A percentile compares a stretch with the other conserved stretches of the same genome.
Conservation (phyloP, 1,284 basidiomycete species). For the Apiotrichum veenhuisii region DNA sequence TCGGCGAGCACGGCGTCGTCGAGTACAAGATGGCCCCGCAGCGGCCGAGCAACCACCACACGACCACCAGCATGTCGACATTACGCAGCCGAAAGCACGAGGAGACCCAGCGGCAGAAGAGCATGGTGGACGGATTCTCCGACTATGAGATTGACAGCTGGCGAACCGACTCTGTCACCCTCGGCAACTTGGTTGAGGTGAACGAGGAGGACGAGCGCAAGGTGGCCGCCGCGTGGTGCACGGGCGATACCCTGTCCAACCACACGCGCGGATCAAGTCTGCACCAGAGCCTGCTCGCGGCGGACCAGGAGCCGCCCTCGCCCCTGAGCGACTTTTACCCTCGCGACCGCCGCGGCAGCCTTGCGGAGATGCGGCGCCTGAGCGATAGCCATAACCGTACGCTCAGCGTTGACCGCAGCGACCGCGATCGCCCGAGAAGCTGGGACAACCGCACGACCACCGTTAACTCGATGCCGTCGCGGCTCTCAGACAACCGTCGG, state of each 20-base stretch:
- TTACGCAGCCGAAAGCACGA: slow-evolving; percentile 40
- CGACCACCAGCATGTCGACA: slow-evolving; percentile 25
- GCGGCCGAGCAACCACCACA: not conserved
- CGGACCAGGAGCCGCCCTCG: not conserved
- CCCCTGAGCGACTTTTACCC: slow-evolving; percentile 1
- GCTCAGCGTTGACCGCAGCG: not conserved
- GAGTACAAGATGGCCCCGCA: slow-evolving; percentile 21
- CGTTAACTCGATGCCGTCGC: too few species aligned
- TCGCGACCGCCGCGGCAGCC: not conserved
- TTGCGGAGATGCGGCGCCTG: too few species aligned
- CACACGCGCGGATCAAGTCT: slow-evolving; percentile 17
- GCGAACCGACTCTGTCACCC: slow-evolving; percentile 33
- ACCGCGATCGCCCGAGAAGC: too few species aligned
- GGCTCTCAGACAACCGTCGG: not conserved
- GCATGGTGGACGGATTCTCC: slow-evolving; percentile 46
- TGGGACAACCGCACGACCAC: too few species aligned
- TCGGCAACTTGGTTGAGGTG: slow-evolving; percentile 32
- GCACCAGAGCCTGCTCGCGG: slow-evolving; percentile 7
- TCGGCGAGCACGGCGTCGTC: slow-evolving; percentile 37
- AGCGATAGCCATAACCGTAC: not conserved
- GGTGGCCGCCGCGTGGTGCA: not conserved
- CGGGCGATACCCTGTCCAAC: slow-evolving; percentile 1
- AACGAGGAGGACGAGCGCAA: slow-evolving; percentile 22
- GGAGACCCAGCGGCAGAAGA: slow-evolving; percentile 41
- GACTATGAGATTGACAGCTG: slow-evolving; percentile 45